These are phyloP conservation scores for Plasmodium billcollinsi DNA, from an alignment of 169 alveolate genomes.

Conservation along the genomic window DNA sequence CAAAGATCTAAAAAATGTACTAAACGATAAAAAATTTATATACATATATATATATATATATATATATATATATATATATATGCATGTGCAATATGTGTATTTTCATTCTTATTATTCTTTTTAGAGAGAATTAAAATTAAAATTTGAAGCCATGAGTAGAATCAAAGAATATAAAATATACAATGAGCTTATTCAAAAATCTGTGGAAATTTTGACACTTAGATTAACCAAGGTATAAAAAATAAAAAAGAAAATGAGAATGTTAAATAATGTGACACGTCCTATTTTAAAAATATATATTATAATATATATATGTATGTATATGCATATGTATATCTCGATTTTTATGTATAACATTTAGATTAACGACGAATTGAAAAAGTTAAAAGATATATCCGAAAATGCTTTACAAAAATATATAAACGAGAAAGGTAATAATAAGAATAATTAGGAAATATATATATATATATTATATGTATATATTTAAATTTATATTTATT, in stretches of 20 bases:
- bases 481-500: background rate
- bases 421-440: constrained; percentile 36
- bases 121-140: constrained; percentile 44
- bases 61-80: constrained; percentile 1
- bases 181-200: constrained; percentile 35
- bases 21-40: background rate
- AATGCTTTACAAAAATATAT: constrained; percentile 60
- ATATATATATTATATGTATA: background rate
- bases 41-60: background rate
- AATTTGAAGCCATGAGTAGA: constrained; percentile 68
- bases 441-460: background rate
- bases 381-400: constrained; percentile 34
- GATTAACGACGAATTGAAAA: constrained; percentile 55
- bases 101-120: background rate
- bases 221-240: constrained; percentile 42
- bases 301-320: background rate
- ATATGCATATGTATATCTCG: background rate
- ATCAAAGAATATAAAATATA: constrained; percentile 37
- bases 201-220: constrained; percentile 41
- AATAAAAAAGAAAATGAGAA: no score
- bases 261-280: no score
- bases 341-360: background rate
- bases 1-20: constrained; percentile 52
- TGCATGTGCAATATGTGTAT: background rate
- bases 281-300: no score